Base-by-base conservation (phyloP, 805 yeast genomes). In the Ogataea trehaloabstinens region DNA sequence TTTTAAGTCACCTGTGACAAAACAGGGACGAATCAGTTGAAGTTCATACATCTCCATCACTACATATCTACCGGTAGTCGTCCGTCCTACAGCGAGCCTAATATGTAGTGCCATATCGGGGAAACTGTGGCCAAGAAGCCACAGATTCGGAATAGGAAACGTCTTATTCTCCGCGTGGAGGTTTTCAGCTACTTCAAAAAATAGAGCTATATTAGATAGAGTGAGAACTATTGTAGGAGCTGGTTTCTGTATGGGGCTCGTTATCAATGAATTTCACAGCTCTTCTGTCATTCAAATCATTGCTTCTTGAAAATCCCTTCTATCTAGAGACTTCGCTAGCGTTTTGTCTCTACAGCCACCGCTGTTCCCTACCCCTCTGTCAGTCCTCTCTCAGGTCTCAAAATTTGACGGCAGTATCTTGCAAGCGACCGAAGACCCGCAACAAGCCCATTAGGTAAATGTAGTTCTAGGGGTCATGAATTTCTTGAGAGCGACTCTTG, bases 161-260 rank as follows among this genome's bases (percentile, higher is more conserved):
- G 12, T n/a, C n/a, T n/a, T n/a, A n/a, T n/a, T n/a, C n/a, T n/a
- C n/a, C n/a, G n/a, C n/a, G n/a, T n/a, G n/a, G n/a, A n/a, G n/a
- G n/a, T n/a, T n/a, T n/a, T n/a, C n/a, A n/a, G n/a, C n/a, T n/a
- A n/a, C n/a, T n/a, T n/a, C n/a, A 22, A 22, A 22, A 22, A 22
- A 22, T 8, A 22, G 25, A n/a, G n/a, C n/a, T n/a, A n/a, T n/a
- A n/a, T n/a, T n/a, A n/a, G n/a, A n/a, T n/a, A n/a, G n/a, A n/a
- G n/a, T n/a, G n/a, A n/a, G n/a, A n/a, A 5, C 31, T 47, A 64
- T 40, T 64, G 69, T 46, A 87, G 67, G 50, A 85, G 63, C 55
- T 78, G 82, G 57, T 88, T 95, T 58, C 95, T 75, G 70, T 64
- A 58, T 93, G 95, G 21, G 79, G 77, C 72, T 91, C 96, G 72